Percentiles rank a stretch among this genome's conserved stretches.
Evolutionary conservation across 768 basidiomycete genomes (phyloP).

Genomic region (Podaxis sp.): DNA sequence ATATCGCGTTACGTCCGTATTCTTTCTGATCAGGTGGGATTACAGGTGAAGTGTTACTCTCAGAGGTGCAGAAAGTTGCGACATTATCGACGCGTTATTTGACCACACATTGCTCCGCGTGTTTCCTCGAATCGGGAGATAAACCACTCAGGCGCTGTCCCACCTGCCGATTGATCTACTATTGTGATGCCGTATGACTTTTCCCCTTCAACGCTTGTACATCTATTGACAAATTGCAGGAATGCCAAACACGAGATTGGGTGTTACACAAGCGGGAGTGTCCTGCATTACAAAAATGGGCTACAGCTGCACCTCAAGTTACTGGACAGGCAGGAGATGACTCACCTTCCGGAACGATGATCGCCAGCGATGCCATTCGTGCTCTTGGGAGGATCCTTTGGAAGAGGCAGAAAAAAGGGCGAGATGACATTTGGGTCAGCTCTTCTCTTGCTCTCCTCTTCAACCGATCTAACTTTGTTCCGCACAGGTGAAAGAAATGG

Average conservation of each 20-base stretch:
- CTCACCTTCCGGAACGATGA: conserved; percentile 14
- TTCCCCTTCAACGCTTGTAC: conserved; percentile 3
- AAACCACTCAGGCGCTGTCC: conserved; percentile 62
- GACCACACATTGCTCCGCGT: conserved; percentile 64
- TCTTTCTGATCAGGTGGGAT: not conserved
- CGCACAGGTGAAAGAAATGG: conserved; percentile 56
- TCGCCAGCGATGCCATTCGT: conserved; percentile 77
- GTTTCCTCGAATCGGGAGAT: conserved; percentile 37
- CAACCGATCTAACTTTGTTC: not conserved
- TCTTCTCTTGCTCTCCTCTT: not conserved
- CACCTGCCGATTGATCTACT: conserved; percentile 63
- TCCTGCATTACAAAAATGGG: conserved; percentile 56
- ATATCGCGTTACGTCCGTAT: too few species aligned
- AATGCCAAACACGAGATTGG: conserved; percentile 77
- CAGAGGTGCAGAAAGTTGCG: conserved; percentile 53
- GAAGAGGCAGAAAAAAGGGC: conserved; percentile 52
- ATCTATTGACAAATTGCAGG: conserved; percentile 26
- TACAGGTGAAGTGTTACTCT: conserved; percentile 58
- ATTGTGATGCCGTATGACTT: conserved; percentile 69
- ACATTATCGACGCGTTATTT: conserved; percentile 64
- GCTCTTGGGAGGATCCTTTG: conserved; percentile 76
- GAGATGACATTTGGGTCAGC: conserved; percentile 54
- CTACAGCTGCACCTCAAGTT: conserved; percentile 33
- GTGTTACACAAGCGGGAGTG: conserved; percentile 76
- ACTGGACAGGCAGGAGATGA: conserved; percentile 12